Base-by-base conservation (phyloP, 768 basidiomycete species). In the Nevesoporus exiguus region DNA sequence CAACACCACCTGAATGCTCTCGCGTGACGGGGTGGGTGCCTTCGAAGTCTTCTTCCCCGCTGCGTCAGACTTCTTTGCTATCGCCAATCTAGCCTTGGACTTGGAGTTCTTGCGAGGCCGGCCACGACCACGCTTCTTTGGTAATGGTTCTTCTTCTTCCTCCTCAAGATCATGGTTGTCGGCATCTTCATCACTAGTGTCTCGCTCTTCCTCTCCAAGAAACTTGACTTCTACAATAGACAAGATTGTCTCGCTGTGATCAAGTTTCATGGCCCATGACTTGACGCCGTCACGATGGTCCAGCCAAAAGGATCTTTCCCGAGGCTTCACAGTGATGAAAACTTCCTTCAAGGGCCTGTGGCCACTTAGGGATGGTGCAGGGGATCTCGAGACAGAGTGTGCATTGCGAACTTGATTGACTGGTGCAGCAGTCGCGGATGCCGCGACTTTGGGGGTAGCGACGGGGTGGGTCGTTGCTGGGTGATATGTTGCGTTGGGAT, bases 231-330 rank as follows among this genome's bases (percentile, higher is more conserved):
- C 77, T 41, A 73, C 73, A 34, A 92, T 65, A 52, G 77, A 67
- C 17, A 92, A 49, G 3, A 75, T 76, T 3, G 77, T 77, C 63
- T 92, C 90, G 9, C 76, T 77, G 1, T 74, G 73, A 10, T 74
- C 73, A 31, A 91, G 75, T 44, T 83, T 77, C 67, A 90, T 73
- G 5, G 82, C 80, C 90, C 90, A 92, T 33, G 72, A 80, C 63
- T 79, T 82, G 45, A 92, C 90, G 5, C 89, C 87, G 49, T 90
- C 86, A 40, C 76, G 76, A 51, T 82, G 72, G 61, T 89, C 83
- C 29, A 93, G 72, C 29, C 71, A 72, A 36, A 92, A 68, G 19
- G 72, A 72, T 37, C 90, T 76, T 29, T 80, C 83, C 10, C 70
- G 72, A 11, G 89, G 89, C 45, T 83, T 74, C n/a, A 83, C 77